Evolutionary conservation across 2,329 filamentous ascomycete genomes (phyloP).

Genomic region (Shiraia sp.): DNA sequence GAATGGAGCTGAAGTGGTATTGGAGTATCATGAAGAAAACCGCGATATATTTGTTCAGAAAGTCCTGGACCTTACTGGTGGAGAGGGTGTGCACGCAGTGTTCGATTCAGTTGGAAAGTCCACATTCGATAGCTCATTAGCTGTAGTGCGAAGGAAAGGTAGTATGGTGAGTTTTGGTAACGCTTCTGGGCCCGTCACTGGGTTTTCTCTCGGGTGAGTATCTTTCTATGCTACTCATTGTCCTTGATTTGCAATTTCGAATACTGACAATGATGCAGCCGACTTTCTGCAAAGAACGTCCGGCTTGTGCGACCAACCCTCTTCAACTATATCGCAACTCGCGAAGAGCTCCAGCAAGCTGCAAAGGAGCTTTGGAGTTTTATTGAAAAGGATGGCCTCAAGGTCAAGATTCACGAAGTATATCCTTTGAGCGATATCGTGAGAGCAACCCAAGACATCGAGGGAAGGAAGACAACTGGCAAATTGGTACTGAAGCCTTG

Average conservation of each 20-base stretch:
- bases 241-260: neutral
- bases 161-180: slow-evolving; percentile 80
- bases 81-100: slow-evolving; percentile 73
- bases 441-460: slow-evolving; percentile 73
- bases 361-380: slow-evolving; percentile 72
- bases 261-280: slow-evolving; percentile 32
- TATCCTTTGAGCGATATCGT: slow-evolving; percentile 76
- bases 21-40: slow-evolving; percentile 69
- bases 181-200: slow-evolving; percentile 77
- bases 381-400: slow-evolving; percentile 69
- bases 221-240: slow-evolving; percentile 5
- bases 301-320: slow-evolving; percentile 76
- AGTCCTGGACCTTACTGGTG: slow-evolving; percentile 71
- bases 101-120: slow-evolving; percentile 85
- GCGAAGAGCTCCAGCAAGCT: slow-evolving; percentile 72
- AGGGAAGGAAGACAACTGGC: slow-evolving; percentile 79
- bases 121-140: slow-evolving; percentile 79
- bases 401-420: slow-evolving; percentile 73
- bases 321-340: slow-evolving; percentile 63
- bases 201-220: slow-evolving; percentile 64
- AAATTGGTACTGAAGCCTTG: slow-evolving; percentile 77
- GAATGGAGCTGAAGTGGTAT: slow-evolving; percentile 71
- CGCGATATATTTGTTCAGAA: slow-evolving; percentile 45
- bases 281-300: slow-evolving; percentile 72
- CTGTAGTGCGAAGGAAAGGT: slow-evolving; percentile 76